Percentiles rank a stretch among this genome's conserved stretches.
Evolutionary conservation across 1,284 basidiomycete species (phyloP).

Genomic region (Sparassis latifolia): DNA sequence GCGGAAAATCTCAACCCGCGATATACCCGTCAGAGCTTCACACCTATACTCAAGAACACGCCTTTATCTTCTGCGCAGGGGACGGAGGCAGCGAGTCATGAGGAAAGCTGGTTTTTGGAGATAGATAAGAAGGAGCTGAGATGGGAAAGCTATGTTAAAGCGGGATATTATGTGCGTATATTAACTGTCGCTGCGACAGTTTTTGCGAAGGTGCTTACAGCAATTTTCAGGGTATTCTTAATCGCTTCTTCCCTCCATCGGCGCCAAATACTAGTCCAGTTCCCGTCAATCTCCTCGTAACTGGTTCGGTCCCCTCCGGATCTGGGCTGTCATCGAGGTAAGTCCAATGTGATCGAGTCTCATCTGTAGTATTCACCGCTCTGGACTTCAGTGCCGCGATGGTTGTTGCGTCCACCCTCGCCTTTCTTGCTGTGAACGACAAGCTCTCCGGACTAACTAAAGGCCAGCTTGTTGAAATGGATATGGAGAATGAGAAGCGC

Average conservation of each 20-base stretch:
- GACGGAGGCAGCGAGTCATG: constrained; percentile 33
- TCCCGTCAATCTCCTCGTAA: constrained; percentile 64
- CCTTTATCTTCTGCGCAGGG: constrained; percentile 17
- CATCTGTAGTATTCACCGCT: too few relatives aligned
- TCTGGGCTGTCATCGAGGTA: constrained; percentile 65
- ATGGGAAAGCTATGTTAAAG: constrained; percentile 88
- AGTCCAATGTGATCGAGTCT: constrained; percentile 32
- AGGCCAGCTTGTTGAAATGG: constrained; percentile 68
- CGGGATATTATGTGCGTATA: constrained; percentile 62
- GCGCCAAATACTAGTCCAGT: constrained; percentile 31
- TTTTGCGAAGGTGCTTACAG: background rate
- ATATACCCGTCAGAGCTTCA: constrained; percentile 52
- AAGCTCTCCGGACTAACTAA: constrained; percentile 57
- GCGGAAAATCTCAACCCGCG: constrained; percentile 63
- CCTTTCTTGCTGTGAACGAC: constrained; percentile 70
- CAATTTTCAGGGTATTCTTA: constrained; percentile 67
- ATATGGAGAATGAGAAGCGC: constrained; percentile 77
- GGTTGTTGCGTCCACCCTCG: constrained; percentile 77
- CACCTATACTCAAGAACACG: constrained; percentile 34
- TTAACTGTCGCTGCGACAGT: constrained; percentile 9
- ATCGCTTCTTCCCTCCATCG: constrained; percentile 48
- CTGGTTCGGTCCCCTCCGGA: constrained; percentile 76
- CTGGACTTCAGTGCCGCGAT: constrained; percentile 85
- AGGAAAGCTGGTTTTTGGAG: constrained; percentile 62
- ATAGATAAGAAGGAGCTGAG: constrained; percentile 65